Conservation (phyloP, 306 rosid genomes). For the Dalbergia oliveri region DNA sequence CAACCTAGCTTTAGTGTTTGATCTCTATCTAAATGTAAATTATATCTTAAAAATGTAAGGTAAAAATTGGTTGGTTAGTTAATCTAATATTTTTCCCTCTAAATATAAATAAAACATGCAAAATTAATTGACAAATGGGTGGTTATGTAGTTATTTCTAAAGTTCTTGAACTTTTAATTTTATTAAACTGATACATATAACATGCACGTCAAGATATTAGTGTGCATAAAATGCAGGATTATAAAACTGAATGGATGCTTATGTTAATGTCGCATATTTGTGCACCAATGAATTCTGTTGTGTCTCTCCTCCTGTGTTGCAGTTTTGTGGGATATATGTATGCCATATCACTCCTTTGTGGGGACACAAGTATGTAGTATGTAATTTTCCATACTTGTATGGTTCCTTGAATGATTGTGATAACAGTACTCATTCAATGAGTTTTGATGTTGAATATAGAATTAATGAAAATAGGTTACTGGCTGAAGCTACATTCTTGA, state of each 20-base stretch:
- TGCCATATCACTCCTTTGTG: conserved; percentile 1
- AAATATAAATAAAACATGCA: neutral
- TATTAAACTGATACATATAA: neutral
- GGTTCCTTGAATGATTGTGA: conserved; percentile 34
- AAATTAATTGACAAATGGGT: conserved; percentile 11
- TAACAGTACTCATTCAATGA: conserved; percentile 4
- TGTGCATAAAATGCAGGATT: neutral
- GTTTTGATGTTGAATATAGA: conserved; percentile 19
- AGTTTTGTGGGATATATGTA: conserved; percentile 21
- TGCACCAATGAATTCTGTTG: conserved; percentile 10
- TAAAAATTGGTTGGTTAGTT: conserved; percentile 17
- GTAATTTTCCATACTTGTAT: conserved; percentile 17
- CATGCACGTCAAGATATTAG: neutral
- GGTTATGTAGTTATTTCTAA: conserved; percentile 11
- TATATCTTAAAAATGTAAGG: neutral
- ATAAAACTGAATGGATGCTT: neutral
- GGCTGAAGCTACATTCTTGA: conserved; percentile 17
- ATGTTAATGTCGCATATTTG: conserved; percentile 25
- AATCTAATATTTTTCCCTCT: conserved; percentile 10
- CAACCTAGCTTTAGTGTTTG: conserved; percentile 19
- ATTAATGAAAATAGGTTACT: conserved; percentile 5
- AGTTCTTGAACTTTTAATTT: neutral
- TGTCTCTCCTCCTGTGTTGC: conserved; percentile 4
- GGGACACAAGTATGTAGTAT: neutral
- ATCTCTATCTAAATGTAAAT: conserved; percentile 22